These are phyloP conservation scores for Talaromyces sp. DNA, from an alignment of 2,329 filamentous ascomycete species.

Conservation along the genomic window DNA sequence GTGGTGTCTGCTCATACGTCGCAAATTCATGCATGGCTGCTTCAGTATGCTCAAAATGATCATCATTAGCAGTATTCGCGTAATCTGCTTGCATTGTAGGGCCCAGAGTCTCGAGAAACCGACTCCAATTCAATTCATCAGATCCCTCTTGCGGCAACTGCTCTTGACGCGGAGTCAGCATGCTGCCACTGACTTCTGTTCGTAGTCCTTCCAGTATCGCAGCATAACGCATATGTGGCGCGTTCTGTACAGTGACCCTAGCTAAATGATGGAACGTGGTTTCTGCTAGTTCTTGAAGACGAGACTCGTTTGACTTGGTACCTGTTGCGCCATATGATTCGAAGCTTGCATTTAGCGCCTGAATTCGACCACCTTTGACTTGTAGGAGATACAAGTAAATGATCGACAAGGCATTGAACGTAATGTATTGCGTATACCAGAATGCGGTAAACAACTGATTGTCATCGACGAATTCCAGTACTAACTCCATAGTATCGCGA, in stretches of 20 bases:
- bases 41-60: neutral
- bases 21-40: neutral
- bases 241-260: slow-evolving; percentile 18
- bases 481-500: neutral
- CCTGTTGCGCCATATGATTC: neutral
- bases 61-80: neutral
- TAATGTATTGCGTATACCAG: neutral
- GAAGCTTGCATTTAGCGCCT: neutral
- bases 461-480: neutral
- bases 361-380: neutral
- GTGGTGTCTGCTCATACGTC: neutral
- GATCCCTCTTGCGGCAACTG: neutral
- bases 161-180: neutral
- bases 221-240: slow-evolving; percentile 23
- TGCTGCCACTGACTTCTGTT: slow-evolving; percentile 18
- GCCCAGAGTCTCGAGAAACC: neutral
- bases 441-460: neutral
- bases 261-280: neutral
- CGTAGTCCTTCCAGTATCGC: slow-evolving; percentile 22
- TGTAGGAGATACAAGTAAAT: neutral
- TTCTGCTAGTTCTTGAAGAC: neutral
- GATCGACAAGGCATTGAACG: neutral
- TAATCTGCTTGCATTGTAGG: neutral
- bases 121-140: neutral
- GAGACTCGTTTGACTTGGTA: neutral